A percentile compares a stretch with the other conserved stretches of the same genome.
Evolutionary conservation across 2,329 filamentous ascomycete species (phyloP).

Genomic region (Knufia fluminis): DNA sequence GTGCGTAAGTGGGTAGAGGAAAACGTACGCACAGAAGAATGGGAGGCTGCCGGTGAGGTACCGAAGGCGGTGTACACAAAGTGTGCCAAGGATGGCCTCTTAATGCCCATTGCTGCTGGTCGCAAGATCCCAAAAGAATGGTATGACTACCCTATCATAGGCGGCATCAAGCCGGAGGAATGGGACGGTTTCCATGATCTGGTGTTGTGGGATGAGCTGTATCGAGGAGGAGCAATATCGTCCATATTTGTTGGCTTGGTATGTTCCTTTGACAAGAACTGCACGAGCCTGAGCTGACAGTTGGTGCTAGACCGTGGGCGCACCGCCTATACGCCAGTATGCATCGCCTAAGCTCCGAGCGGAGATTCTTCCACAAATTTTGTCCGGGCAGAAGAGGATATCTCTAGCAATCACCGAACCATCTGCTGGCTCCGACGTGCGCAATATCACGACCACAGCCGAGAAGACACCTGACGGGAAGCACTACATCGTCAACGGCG

Average conservation of each 20-base stretch:
- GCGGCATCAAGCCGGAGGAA: constrained; percentile 25
- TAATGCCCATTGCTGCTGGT: constrained; percentile 8
- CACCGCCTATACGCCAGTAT: constrained; percentile 26
- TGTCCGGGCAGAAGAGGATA: constrained; percentile 48
- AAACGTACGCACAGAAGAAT: constrained; percentile 52
- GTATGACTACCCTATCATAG: constrained; percentile 19
- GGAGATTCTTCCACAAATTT: constrained; percentile 49
- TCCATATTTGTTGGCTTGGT: constrained; percentile 6
- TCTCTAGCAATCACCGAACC: constrained; percentile 51
- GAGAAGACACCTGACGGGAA: constrained; percentile 35
- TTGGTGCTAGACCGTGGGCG: constrained; percentile 22
- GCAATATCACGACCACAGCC: constrained; percentile 54
- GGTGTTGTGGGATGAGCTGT: constrained; percentile 31
- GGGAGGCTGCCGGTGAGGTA: constrained; percentile 51
- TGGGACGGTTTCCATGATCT: constrained; percentile 33
- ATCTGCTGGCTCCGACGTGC: constrained; percentile 53
- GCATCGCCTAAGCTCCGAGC: constrained; percentile 26
- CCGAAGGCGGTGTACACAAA: constrained; percentile 27
- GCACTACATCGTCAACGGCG: constrained; percentile 59
- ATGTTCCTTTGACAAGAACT: constrained; percentile 22
- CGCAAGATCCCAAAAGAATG: constrained; percentile 6
- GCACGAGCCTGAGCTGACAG: constrained; percentile 23
- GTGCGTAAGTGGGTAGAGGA: constrained; percentile 52
- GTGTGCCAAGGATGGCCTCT: constrained; percentile 8
- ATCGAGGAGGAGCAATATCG: constrained; percentile 25